phyloP scores from a whole-genome alignment of 2,329 filamentous ascomycete genomes.

The Diaporthe velutina region DNA sequence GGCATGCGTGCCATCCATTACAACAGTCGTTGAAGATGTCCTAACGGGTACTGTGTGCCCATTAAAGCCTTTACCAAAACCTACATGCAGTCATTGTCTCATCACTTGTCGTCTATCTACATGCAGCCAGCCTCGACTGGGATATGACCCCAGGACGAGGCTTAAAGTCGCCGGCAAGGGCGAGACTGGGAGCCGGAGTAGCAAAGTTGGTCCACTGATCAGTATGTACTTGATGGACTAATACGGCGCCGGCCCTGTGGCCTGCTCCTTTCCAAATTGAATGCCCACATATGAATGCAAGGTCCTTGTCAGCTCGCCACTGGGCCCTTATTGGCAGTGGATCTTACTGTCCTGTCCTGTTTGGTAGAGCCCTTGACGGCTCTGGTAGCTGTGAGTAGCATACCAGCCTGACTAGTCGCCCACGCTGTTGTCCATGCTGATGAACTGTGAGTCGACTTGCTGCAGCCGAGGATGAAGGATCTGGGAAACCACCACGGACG shows the following conservation, averaged over 20 bases:
- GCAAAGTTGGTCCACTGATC: too few species aligned
- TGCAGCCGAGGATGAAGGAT: neutral
- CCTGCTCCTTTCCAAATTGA: neutral
- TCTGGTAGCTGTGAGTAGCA: neutral
- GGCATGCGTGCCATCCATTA: too few species aligned
- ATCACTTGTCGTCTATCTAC: neutral
- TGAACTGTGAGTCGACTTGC: neutral
- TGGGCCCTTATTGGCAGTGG: neutral
- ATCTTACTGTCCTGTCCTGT: neutral
- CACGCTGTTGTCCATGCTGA: neutral
- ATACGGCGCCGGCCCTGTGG: neutral
- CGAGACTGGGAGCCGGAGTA: neutral
- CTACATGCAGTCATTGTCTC: neutral
- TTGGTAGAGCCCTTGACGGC: neutral
- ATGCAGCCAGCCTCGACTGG: neutral
- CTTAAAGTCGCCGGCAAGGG: neutral
- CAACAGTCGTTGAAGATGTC: too few species aligned
- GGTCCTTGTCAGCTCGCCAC: neutral
- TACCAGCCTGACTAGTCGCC: neutral
- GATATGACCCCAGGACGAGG: too few species aligned
- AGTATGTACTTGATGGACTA: neutral
- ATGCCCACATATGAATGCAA: neutral
- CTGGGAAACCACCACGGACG: too few species aligned
- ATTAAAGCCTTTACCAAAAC: too few species aligned
- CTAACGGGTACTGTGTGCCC: too few species aligned